phyloP scores from a whole-genome alignment of 169 alveolate genomes.

The Theileria sp. region DNA sequence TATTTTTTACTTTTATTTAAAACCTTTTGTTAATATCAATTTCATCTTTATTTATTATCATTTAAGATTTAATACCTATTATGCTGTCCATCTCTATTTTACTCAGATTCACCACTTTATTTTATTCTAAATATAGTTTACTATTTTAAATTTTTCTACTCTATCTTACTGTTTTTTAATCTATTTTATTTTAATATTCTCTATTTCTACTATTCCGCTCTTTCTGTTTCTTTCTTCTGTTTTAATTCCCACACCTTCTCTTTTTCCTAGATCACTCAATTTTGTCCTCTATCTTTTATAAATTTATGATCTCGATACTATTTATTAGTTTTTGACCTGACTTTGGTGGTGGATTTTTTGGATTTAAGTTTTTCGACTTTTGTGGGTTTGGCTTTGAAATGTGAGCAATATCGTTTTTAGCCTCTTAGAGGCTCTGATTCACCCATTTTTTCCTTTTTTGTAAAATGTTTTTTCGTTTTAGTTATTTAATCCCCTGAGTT shows the following conservation, averaged over 20 bases:
- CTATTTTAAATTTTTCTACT: not conserved
- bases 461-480: not conserved
- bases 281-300: not conserved
- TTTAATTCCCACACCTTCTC: not conserved
- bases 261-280: not conserved
- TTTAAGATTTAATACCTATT: constrained; percentile 1
- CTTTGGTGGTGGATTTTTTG: not conserved
- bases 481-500: not conserved
- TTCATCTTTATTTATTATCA: not conserved
- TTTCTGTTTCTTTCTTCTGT: not conserved
- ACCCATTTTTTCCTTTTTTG: not conserved
- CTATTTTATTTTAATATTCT: not conserved
- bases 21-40: not conserved
- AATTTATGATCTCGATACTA: not conserved
- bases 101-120: not conserved
- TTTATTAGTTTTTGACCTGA: not conserved
- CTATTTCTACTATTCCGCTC: not conserved
- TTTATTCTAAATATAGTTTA: no score
- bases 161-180: not conserved
- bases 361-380: not conserved
- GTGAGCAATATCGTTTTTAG: not conserved
- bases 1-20: constrained; percentile 1
- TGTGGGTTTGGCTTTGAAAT: not conserved
- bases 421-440: not conserved
- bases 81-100: not conserved